A percentile compares a stretch with the other conserved stretches of the same genome.
These are phyloP conservation scores for Magnaporthiopsis rhizophila DNA, from an alignment of 2,329 filamentous ascomycete species.

Conservation along the genomic window DNA sequence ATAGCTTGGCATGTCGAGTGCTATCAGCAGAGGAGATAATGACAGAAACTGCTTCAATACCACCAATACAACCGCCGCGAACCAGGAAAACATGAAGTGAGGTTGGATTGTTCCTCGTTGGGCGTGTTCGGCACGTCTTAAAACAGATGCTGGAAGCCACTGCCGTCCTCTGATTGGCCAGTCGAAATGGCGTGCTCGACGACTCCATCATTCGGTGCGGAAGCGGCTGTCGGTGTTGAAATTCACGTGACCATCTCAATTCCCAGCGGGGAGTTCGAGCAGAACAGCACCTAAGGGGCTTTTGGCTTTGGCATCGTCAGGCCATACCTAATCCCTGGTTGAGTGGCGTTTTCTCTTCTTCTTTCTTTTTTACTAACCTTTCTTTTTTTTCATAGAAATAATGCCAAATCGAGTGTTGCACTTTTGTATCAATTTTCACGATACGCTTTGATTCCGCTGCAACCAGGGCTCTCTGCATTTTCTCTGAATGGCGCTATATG, in stretches of 20 bases:
- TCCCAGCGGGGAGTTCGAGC: too few relatives aligned
- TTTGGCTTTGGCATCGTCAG: too few relatives aligned
- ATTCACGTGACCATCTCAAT: neutral
- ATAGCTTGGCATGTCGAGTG: neutral
- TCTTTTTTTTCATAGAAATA: too few relatives aligned
- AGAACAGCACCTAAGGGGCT: too few relatives aligned
- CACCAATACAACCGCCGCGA: neutral
- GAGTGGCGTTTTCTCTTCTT: too few relatives aligned
- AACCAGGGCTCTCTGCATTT: too few relatives aligned
- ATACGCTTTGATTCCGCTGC: too few relatives aligned
- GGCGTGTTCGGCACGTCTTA: neutral
- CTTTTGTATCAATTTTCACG: too few relatives aligned
- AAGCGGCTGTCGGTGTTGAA: neutral
- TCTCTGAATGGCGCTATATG: too few relatives aligned
- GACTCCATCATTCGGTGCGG: neutral
- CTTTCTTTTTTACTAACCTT: too few relatives aligned
- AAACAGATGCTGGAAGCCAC: neutral
- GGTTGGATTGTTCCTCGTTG: neutral
- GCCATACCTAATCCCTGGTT: too few relatives aligned
- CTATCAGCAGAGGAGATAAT: neutral
- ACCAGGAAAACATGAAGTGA: neutral
- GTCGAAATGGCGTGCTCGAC: neutral
- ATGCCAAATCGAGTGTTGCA: too few relatives aligned
- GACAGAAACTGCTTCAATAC: neutral
- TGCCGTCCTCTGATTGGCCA: constrained; percentile 1